phyloP scores from a whole-genome alignment of 2,329 filamentous ascomycete genomes.

The Cordyceps fumosorosea region DNA sequence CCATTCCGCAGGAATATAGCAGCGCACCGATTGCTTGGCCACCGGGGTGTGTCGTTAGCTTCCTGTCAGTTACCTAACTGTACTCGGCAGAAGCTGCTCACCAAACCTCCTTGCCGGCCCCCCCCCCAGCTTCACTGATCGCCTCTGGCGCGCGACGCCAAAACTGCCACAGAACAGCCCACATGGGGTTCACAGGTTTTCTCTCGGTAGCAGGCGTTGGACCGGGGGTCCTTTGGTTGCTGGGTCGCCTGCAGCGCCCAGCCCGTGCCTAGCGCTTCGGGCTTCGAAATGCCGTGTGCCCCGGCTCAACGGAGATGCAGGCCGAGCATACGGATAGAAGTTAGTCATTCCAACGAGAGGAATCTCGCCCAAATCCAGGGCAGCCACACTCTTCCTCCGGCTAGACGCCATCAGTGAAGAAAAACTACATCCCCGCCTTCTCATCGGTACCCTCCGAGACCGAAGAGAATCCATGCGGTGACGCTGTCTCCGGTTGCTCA shows the following conservation, averaged over 20 bases:
- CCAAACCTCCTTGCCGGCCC: not conserved
- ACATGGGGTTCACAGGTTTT: not conserved
- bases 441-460: not conserved
- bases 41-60: not conserved
- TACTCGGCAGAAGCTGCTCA: not conserved
- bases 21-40: not conserved
- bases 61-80: not conserved
- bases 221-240: not conserved
- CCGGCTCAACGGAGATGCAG: not conserved
- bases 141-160: not conserved
- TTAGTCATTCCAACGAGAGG: not conserved
- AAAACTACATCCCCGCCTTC: not conserved
- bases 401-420: not conserved
- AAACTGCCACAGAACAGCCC: conserved; percentile 2
- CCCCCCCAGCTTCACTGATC: not conserved
- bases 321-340: not conserved
- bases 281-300: conserved; percentile 5
- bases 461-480: not conserved
- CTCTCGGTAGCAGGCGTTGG: not conserved
- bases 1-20: not conserved
- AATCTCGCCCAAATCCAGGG: not conserved
- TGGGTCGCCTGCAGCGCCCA: conserved; percentile 1
- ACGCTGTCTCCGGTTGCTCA: not conserved
- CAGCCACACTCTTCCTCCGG: not conserved
- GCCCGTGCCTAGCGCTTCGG: not conserved